Base-by-base conservation (phyloP, 2,329 filamentous ascomycete species). In the Aspergillus piperis region DNA sequence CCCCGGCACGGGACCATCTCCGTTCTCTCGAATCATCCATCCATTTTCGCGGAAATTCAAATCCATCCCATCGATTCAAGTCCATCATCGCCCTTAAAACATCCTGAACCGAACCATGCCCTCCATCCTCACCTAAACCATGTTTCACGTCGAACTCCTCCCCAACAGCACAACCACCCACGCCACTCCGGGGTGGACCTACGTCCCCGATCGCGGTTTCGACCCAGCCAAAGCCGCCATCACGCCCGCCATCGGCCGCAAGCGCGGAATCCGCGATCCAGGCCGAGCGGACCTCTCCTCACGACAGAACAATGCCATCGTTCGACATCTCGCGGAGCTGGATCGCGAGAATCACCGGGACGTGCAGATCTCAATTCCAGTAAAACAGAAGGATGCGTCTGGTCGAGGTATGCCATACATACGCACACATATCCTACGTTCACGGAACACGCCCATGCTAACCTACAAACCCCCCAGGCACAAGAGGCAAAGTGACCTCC, bases 121-220 rank as follows among this genome's bases (percentile, higher is more conserved):
- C 55, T 42, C 30, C 19, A 51, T 15, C 30, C 13, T 23, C n/a
- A 25, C 53, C n/a, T 5, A 36, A 57, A 38, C 47, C 47, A 88
- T 88, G 83, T 85, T 85, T 67, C 89, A 90, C 69, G 91, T 98
- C 69, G 88, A 96, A 77, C 89, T 96, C 68, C 81, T 97, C 59
- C 90, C 91, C 38, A 30, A 30, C 27, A 87, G 86, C 71, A 81
- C 87, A 27, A 87, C 86, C 62, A 87, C 87, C 15, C 85, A 86
- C 48, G 81, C 84, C 48, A 90, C 91, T 1, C 92, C 94, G 1
- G 94, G 94, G 70, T 98, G 92, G 90, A 92, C 92, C 11, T 96
- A 96, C 74, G 91, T 97, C 1, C 88, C 92, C 30, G 91, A 96
- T 72, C 88, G 85, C 15, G 73, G 84, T 75, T 82, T 84, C 58